A percentile compares a stretch with the other conserved stretches of the same genome.
Evolutionary conservation across 345 rosid genomes (phyloP).

Genomic region (Gossypium australe): DNA sequence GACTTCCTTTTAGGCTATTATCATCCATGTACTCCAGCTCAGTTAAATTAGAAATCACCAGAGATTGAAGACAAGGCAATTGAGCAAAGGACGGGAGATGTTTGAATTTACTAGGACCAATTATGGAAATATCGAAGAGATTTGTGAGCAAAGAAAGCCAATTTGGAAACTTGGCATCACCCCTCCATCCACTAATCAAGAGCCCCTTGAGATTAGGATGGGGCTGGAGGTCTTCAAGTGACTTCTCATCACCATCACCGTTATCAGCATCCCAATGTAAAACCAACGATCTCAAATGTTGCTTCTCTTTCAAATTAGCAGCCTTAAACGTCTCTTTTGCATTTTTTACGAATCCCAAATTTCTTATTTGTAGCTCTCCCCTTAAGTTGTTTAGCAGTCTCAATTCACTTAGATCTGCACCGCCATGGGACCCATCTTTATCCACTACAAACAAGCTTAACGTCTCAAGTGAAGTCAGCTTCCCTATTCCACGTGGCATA

Average conservation of each 20-base stretch:
- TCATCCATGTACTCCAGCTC: too few species aligned
- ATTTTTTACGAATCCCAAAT: too few species aligned
- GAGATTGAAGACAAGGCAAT: too few species aligned
- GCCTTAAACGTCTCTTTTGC: too few species aligned
- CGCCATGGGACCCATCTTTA: too few species aligned
- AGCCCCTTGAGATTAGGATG: background rate
- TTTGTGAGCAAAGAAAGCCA: background rate
- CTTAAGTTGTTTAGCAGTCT: too few species aligned
- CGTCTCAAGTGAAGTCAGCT: too few species aligned
- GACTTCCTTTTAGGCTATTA: too few species aligned
- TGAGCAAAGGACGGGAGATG: background rate
- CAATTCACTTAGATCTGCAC: too few species aligned
- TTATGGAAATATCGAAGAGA: fast-evolving
- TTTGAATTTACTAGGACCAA: background rate
- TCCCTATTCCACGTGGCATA: too few species aligned
- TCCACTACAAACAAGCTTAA: too few species aligned
- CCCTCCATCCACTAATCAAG: background rate
- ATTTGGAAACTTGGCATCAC: background rate
- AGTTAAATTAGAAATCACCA: fast-evolving
- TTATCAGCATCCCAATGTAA: background rate
- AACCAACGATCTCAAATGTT: background rate
- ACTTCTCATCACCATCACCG: background rate
- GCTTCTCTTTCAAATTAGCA: background rate
- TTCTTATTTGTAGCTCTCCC: too few species aligned
- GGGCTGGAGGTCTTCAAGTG: background rate